phyloP scores from a whole-genome alignment of 1,284 basidiomycete species.

The Coriolopsis trogii region DNA sequence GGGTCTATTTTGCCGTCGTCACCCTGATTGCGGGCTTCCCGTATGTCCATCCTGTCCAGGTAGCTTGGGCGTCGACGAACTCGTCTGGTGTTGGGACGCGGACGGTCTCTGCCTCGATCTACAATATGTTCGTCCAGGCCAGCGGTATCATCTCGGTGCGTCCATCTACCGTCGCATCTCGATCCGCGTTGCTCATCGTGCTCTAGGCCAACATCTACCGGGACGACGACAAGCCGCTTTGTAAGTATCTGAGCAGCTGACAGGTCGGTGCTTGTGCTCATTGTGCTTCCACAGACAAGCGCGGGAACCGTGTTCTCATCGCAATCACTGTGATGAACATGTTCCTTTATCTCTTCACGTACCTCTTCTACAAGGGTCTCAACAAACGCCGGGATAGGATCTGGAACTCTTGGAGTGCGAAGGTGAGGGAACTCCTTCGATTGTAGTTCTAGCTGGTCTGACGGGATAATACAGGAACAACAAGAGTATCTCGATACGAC shows the following conservation, averaged over 20 bases:
- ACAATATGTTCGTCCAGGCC: constrained; percentile 68
- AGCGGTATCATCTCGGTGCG: constrained; percentile 53
- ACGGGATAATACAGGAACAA: constrained; percentile 44
- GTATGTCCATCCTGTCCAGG: constrained; percentile 49
- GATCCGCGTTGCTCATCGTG: background rate
- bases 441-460: background rate
- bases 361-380: constrained; percentile 56
- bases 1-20: constrained; percentile 62
- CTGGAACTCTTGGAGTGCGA: constrained; percentile 53
- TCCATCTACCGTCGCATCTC: constrained; percentile 8
- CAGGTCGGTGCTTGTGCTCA: background rate
- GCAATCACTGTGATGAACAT: constrained; percentile 42
- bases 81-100: constrained; percentile 60
- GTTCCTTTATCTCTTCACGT: constrained; percentile 51
- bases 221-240: constrained; percentile 36
- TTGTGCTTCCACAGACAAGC: constrained; percentile 38
- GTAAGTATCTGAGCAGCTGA: too few relatives aligned
- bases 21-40: constrained; percentile 57
- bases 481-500: constrained; percentile 59
- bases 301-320: constrained; percentile 42
- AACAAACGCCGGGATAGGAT: constrained; percentile 53
- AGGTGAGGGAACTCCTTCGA: constrained; percentile 41
- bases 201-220: constrained; percentile 37
- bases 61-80: constrained; percentile 66
- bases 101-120: constrained; percentile 58